Evolutionary conservation across 148 eudicot species (phyloP), one percentile per base, ranked within the genome.

Genomic region (Rhododendron mucronatum): DNA sequence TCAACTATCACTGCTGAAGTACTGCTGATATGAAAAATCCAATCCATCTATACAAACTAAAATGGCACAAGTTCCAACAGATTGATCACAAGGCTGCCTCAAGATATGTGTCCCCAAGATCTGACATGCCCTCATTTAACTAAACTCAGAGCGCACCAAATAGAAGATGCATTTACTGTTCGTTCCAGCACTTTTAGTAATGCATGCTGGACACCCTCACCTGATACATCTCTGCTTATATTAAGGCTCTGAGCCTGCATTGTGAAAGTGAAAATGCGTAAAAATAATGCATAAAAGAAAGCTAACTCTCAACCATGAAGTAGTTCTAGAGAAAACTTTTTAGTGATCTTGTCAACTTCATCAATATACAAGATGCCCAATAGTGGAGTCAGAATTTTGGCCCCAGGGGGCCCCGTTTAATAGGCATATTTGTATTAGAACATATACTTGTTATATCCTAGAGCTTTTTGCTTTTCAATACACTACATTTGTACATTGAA

Each of bases 281-380:
- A 20, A 74, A 44, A 18, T 69, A 76, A 45, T 3, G 8, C 51
- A 16, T 18, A 23, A 81, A 77, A 80, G 69, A 47, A 15, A 65
- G 50, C 21, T 26, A 21, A 51, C 1, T 45, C 30, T 16, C 51
- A 8, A 65, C 26, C 55, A 9, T 7, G 2, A 11, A 77, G 18
- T 59, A 48, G 37, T 77, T 20, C 20, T 26, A 50, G 26, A 63
- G 26, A 11, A 71, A 96, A 98, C 98, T 94, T 96, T 91, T 96
- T 96, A 15, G 99, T 95, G 85, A 96, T 96, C 91, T 96, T 96
- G 92, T 96, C 98, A 55, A 95, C 99, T 96, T 95, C 99, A 90
- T 96, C 98, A 83, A 96, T 94, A 84, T 96, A 96, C 83, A 96
- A 5, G 41, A 39, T 39, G 41, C 6, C 41, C 41, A 39, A 0